phyloP scores from a whole-genome alignment of 2,329 filamentous ascomycete genomes.

The Alternaria sp. region DNA sequence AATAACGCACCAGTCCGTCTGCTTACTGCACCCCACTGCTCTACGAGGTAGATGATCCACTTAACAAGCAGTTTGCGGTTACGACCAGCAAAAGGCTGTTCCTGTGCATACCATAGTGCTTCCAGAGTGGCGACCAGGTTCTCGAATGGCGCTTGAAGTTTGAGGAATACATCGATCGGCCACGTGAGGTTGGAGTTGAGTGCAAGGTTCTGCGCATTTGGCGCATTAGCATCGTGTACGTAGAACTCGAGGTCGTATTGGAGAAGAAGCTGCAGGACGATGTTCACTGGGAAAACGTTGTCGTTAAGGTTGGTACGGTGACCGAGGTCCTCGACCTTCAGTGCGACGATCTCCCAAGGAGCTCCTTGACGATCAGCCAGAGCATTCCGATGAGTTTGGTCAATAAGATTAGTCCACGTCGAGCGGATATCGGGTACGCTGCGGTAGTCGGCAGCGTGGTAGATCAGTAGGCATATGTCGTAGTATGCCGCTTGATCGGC shows the following conservation, averaged over 20 bases:
- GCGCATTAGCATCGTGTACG: constrained; percentile 51
- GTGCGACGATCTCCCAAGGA: constrained; percentile 76
- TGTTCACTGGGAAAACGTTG: constrained; percentile 63
- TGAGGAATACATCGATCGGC: constrained; percentile 72
- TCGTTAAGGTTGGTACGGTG: constrained; percentile 65
- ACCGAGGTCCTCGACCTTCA: constrained; percentile 66
- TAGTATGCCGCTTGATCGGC: constrained; percentile 92
- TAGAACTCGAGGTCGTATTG: constrained; percentile 59
- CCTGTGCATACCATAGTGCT: constrained; percentile 72
- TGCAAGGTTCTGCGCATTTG: constrained; percentile 24
- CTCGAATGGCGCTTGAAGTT: constrained; percentile 69
- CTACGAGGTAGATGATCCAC: constrained; percentile 69
- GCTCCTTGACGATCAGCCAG: constrained; percentile 57
- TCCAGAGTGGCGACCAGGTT: constrained; percentile 70
- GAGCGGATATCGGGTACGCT: constrained; percentile 83
- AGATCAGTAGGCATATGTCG: constrained; percentile 92
- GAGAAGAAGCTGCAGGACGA: constrained; percentile 46
- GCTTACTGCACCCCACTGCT: constrained; percentile 68
- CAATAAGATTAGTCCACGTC: constrained; percentile 85
- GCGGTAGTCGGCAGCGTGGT: constrained; percentile 89
- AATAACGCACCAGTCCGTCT: constrained; percentile 64
- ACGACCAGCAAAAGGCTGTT: constrained; percentile 69
- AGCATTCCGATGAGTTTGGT: constrained; percentile 66
- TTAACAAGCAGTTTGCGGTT: constrained; percentile 65
- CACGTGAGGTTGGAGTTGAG: constrained; percentile 56